These are phyloP conservation scores for Mycena galopus DNA, from an alignment of 768 basidiomycete species.

Conservation along the genomic window DNA sequence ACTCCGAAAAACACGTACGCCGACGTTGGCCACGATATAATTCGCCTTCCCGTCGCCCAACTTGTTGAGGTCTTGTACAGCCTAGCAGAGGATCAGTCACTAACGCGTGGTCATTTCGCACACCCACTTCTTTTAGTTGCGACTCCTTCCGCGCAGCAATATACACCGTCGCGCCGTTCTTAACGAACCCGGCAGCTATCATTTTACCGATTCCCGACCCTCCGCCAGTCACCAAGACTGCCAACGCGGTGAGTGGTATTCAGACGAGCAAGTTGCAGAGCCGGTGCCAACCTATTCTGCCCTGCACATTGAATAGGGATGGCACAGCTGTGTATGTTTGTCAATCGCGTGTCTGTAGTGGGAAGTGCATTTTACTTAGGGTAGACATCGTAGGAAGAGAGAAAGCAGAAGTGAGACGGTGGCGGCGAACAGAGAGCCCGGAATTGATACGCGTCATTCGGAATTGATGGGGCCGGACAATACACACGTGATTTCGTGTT, in stretches of 20 bases:
- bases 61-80: slow-evolving; percentile 19
- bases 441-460: slow-evolving; percentile 2
- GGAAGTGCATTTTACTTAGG: slow-evolving; percentile 3
- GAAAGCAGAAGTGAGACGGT: background rate
- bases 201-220: slow-evolving; percentile 77
- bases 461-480: background rate
- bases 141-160: slow-evolving; percentile 49
- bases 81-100: background rate
- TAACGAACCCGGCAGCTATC: slow-evolving; percentile 75
- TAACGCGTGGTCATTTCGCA: background rate
- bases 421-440: background rate
- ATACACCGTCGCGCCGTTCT: slow-evolving; percentile 62
- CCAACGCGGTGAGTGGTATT: slow-evolving; percentile 29
- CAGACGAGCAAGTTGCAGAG: too few relatives aligned
- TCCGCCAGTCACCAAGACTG: slow-evolving; percentile 76
- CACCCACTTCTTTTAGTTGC: slow-evolving; percentile 32
- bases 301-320: slow-evolving; percentile 62
- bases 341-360: background rate
- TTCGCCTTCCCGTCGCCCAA: slow-evolving; percentile 25
- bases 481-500: background rate
- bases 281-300: slow-evolving; percentile 47
- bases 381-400: slow-evolving; percentile 23
- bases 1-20: slow-evolving; percentile 60
- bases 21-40: slow-evolving; percentile 34
- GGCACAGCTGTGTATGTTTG: slow-evolving; percentile 1